phyloP scores from a whole-genome alignment of 768 basidiomycete genomes.

The Daedalea quercina region DNA sequence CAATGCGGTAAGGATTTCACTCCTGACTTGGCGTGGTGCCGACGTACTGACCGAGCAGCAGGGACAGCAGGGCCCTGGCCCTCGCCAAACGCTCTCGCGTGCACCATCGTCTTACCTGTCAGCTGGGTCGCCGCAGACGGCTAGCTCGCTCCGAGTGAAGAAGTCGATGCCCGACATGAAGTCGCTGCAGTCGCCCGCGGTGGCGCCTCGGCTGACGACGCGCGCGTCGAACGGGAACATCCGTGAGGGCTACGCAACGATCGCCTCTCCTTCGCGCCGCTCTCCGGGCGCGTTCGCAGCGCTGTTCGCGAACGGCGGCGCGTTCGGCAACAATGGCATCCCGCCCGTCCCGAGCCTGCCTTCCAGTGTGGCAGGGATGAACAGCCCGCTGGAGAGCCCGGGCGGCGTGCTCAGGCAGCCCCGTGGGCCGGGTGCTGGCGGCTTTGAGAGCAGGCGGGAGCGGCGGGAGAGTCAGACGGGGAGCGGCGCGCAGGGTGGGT shows the following conservation, averaged over 20 bases:
- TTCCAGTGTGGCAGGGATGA: slow-evolving; percentile 43
- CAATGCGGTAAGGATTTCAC: slow-evolving; percentile 50
- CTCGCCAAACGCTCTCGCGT: slow-evolving; percentile 67
- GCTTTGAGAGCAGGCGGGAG: slow-evolving; percentile 57
- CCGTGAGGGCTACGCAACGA: slow-evolving; percentile 79
- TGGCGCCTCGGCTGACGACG: slow-evolving; percentile 72
- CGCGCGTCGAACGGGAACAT: slow-evolving; percentile 88
- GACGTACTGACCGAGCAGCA: slow-evolving; percentile 16
- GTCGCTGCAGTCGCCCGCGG: slow-evolving; percentile 61
- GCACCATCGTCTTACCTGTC: slow-evolving; percentile 77
- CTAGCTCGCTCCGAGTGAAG: slow-evolving; percentile 72
- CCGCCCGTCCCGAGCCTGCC: slow-evolving; percentile 82
- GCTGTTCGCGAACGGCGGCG: slow-evolving; percentile 48
- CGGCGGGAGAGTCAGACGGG: slow-evolving; percentile 50
- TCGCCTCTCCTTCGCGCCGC: slow-evolving; percentile 76
- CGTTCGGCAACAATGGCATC: slow-evolving; percentile 37
- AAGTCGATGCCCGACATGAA: slow-evolving; percentile 99
- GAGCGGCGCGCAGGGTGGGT: slow-evolving; percentile 38
- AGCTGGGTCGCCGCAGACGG: slow-evolving; percentile 40
- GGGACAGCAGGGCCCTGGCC: slow-evolving; percentile 41
- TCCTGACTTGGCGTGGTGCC: neutral
- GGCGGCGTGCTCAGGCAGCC: slow-evolving; percentile 75
- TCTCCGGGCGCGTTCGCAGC: slow-evolving; percentile 64
- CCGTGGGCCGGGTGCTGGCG: slow-evolving; percentile 71
- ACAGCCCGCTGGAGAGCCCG: slow-evolving; percentile 32